These are phyloP conservation scores for Trichoderma polysporum DNA, from an alignment of 2,329 filamentous ascomycete species.

Conservation along the genomic window DNA sequence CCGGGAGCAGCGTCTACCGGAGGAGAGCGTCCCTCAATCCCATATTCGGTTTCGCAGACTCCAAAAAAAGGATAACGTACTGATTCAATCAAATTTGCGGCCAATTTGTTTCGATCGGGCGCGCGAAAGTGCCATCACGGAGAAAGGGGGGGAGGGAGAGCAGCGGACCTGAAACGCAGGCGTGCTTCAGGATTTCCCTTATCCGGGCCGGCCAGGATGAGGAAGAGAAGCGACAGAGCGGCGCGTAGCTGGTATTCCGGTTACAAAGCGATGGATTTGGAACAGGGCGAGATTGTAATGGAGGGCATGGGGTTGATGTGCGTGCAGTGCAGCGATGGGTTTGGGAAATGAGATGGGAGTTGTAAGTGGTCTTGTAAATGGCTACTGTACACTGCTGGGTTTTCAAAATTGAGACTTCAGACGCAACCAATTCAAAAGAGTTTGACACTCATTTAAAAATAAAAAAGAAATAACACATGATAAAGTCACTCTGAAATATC, in stretches of 20 bases:
- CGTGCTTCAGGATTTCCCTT: conserved; percentile 24
- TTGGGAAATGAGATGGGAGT: background rate
- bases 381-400: background rate
- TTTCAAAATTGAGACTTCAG: background rate
- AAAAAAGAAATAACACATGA: background rate
- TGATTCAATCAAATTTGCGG: background rate
- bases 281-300: background rate
- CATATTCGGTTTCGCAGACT: background rate
- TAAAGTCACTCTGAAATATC: background rate
- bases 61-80: background rate
- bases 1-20: background rate
- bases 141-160: conserved; percentile 7
- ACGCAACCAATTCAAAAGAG: background rate
- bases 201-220: background rate
- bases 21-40: background rate
- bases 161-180: conserved; percentile 25
- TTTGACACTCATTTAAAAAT: background rate
- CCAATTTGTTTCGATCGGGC: conserved; percentile 1
- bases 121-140: background rate
- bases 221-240: background rate
- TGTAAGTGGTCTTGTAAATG: background rate
- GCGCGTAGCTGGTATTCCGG: conserved; percentile 10
- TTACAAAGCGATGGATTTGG: background rate
- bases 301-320: background rate
- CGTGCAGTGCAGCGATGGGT: background rate